phyloP scores from a whole-genome alignment of 2,329 filamentous ascomycete genomes.

The Kalaharituber pfeilii region DNA sequence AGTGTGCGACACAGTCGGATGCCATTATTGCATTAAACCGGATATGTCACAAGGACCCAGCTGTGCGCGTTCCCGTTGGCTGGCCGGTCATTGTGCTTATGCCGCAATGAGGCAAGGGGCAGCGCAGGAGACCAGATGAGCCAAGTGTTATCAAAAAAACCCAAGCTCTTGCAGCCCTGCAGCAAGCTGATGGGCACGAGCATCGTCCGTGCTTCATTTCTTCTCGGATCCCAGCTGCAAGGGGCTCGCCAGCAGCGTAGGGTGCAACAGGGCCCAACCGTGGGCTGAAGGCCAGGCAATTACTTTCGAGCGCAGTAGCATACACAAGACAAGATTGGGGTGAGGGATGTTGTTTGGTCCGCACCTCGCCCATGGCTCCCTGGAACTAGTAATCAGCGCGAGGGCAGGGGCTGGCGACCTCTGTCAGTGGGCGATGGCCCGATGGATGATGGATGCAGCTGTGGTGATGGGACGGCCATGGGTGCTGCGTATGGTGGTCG shows the following conservation, averaged over 20 bases:
- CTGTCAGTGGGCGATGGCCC: no score
- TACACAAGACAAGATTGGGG: background rate
- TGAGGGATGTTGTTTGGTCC: background rate
- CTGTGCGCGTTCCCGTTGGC: no score
- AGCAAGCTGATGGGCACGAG: no score
- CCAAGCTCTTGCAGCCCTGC: no score
- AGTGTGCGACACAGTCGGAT: no score
- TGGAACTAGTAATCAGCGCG: background rate
- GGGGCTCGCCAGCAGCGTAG: background rate
- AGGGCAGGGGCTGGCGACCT: background rate
- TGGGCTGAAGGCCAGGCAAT: background rate
- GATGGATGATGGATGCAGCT: no score
- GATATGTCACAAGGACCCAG: no score
- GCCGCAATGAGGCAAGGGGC: no score
- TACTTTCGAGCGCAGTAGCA: background rate
- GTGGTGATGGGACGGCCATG: background rate
- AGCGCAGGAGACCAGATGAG: no score
- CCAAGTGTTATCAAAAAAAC: no score
- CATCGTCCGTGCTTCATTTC: background rate
- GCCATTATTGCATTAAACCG: no score
- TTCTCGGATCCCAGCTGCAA: background rate
- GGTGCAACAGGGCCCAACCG: background rate
- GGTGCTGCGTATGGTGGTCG: background rate
- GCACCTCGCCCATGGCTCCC: background rate
- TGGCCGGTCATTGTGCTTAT: no score